Conservation (phyloP, 2,329 filamentous ascomycete genomes). For the Reticulascus tulasneorum region DNA sequence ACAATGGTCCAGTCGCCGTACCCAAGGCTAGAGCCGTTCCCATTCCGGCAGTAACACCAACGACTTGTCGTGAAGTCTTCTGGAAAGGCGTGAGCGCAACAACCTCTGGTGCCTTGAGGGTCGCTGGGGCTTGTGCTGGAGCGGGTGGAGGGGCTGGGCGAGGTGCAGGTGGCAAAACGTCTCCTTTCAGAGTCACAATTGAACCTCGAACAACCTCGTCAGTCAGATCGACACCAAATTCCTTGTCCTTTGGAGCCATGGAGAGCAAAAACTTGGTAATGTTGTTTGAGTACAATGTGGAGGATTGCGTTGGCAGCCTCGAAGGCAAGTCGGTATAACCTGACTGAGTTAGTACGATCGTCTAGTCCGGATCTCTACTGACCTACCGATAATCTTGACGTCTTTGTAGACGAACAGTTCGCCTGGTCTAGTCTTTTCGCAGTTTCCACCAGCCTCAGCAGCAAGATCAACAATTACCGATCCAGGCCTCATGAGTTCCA, state of each 20-base stretch:
- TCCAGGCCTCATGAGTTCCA: slow-evolving; percentile 83
- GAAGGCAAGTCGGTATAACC: slow-evolving; percentile 86
- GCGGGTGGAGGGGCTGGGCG: slow-evolving; percentile 58
- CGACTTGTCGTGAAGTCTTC: slow-evolving; percentile 71
- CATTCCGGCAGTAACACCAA: slow-evolving; percentile 73
- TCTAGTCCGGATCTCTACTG: neutral
- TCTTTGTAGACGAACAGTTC: slow-evolving; percentile 68
- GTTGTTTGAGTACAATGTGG: slow-evolving; percentile 89
- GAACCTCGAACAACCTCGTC: slow-evolving; percentile 85
- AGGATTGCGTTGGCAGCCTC: slow-evolving; percentile 81
- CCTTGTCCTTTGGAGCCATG: slow-evolving; percentile 71
- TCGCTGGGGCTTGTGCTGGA: slow-evolving; percentile 31
- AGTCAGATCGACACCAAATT: slow-evolving; percentile 73
- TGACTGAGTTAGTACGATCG: slow-evolving; percentile 25
- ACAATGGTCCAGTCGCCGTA: slow-evolving; percentile 75
- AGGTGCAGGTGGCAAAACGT: slow-evolving; percentile 71
- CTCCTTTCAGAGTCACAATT: slow-evolving; percentile 75
- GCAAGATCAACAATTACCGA: slow-evolving; percentile 86
- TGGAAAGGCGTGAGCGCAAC: slow-evolving; percentile 78
- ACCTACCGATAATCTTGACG: slow-evolving; percentile 76
- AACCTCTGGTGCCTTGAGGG: slow-evolving; percentile 49
- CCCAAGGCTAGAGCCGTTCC: slow-evolving; percentile 69
- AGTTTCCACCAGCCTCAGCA: slow-evolving; percentile 84
- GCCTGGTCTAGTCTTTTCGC: slow-evolving; percentile 73
- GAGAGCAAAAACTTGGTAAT: slow-evolving; percentile 85